phyloP scores from a whole-genome alignment of 2,329 filamentous ascomycete genomes.

The Colletotrichum sp. region DNA sequence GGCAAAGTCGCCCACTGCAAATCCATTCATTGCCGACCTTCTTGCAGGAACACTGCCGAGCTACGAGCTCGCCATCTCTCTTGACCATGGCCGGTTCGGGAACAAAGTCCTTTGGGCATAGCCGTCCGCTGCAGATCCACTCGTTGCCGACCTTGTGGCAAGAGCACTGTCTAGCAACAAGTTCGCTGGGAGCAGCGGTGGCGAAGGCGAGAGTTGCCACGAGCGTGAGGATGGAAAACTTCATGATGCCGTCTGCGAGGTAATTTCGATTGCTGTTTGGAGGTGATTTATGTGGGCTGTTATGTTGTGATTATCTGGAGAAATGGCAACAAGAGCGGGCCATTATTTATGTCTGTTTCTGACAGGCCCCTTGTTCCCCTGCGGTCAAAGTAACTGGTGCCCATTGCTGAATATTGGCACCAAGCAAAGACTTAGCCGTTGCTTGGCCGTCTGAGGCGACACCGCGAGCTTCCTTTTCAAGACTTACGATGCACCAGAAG shows the following conservation, averaged over 20 bases:
- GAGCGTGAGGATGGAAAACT: neutral
- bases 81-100: neutral
- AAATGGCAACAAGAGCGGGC: neutral
- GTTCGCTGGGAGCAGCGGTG: neutral
- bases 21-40: neutral
- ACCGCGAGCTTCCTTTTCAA: neutral
- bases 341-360: neutral
- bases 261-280: neutral
- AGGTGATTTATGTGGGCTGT: neutral
- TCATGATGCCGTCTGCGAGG: neutral
- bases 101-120: neutral
- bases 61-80: neutral
- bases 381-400: neutral
- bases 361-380: neutral
- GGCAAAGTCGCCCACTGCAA: neutral
- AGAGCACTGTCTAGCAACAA: neutral
- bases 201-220: neutral
- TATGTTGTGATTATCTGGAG: neutral
- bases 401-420: neutral
- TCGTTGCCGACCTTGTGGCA: neutral
- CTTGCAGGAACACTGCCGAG: neutral
- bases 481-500: neutral
- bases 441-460: neutral
- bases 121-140: neutral
- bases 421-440: neutral